phyloP scores from a whole-genome alignment of 2,329 filamentous ascomycete genomes.

The Clarireedia sp. region DNA sequence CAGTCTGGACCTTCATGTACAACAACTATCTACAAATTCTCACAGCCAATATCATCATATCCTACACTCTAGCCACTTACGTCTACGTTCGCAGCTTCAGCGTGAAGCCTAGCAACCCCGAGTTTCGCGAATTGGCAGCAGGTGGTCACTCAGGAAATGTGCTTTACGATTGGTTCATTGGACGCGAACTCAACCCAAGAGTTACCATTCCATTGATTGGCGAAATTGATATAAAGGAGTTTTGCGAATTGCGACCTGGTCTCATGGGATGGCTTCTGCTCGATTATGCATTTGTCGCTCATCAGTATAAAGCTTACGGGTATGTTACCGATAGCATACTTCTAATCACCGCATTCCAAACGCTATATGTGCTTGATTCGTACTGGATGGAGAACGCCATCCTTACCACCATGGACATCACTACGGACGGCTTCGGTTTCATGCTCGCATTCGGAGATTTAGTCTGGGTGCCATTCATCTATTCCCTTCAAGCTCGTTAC shows the following conservation, averaged over 20 bases:
- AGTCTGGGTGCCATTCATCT: constrained; percentile 87
- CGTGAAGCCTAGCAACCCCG: constrained; percentile 66
- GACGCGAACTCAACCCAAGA: constrained; percentile 88
- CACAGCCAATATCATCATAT: constrained; percentile 72
- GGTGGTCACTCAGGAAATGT: constrained; percentile 78
- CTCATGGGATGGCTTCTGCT: constrained; percentile 83
- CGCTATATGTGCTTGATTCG: constrained; percentile 75
- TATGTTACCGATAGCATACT: constrained; percentile 80
- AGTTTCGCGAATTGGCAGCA: constrained; percentile 68
- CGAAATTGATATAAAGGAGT: constrained; percentile 84
- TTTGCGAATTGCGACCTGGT: constrained; percentile 84
- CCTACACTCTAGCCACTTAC: constrained; percentile 64
- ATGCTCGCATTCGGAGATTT: constrained; percentile 93
- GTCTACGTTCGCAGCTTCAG: constrained; percentile 78
- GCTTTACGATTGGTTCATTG: constrained; percentile 95
- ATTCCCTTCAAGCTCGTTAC: constrained; percentile 78
- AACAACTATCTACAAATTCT: constrained; percentile 84
- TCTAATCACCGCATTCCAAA: constrained; percentile 69
- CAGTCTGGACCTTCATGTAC: constrained; percentile 86
- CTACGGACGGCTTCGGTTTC: constrained; percentile 85
- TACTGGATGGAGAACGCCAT: constrained; percentile 84
- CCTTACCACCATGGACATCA: constrained; percentile 90
- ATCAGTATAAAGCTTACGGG: constrained; percentile 80
- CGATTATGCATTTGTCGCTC: constrained; percentile 75
- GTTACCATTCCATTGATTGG: constrained; percentile 70